Evolutionary conservation across 2,329 filamentous ascomycete species (phyloP).

Genomic region (Cladophialophora yegresii): DNA sequence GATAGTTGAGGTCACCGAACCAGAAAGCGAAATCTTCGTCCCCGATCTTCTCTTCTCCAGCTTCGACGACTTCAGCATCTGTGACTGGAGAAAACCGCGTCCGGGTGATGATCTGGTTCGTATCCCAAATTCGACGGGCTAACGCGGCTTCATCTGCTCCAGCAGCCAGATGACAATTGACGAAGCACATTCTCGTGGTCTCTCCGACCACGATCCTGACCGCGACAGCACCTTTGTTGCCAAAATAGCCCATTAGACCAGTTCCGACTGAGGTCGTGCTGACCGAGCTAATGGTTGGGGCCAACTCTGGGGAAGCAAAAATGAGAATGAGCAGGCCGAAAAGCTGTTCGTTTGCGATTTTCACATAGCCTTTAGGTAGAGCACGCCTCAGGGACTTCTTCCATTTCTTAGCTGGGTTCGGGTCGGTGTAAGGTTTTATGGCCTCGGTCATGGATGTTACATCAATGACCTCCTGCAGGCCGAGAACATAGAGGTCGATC

Average conservation of each 20-base stretch:
- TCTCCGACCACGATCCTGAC: conserved; percentile 83
- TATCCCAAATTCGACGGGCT: conserved; percentile 88
- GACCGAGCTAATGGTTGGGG: conserved; percentile 73
- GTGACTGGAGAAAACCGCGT: conserved; percentile 77
- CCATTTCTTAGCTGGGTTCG: conserved; percentile 73
- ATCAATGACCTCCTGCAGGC: conserved; percentile 89
- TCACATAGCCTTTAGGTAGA: conserved; percentile 73
- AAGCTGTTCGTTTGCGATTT: conserved; percentile 80
- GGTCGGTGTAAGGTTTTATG: conserved; percentile 73
- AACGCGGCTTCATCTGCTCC: conserved; percentile 75
- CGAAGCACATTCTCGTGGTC: conserved; percentile 82
- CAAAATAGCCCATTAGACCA: conserved; percentile 86
- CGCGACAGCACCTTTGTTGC: conserved; percentile 90
- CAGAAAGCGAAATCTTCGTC: conserved; percentile 94
- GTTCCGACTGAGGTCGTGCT: conserved; percentile 84
- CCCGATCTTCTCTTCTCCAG: conserved; percentile 69
- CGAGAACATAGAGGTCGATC: conserved; percentile 87
- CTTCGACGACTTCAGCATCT: conserved; percentile 61
- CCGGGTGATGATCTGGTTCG: conserved; percentile 71
- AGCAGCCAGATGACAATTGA: conserved; percentile 89
- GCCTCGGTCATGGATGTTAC: conserved; percentile 78
- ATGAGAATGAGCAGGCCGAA: conserved; percentile 81
- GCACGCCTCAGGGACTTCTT: conserved; percentile 72
- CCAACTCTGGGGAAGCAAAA: conserved; percentile 78
- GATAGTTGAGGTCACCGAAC: conserved; percentile 95